Evolutionary conservation across 371 early-diverging fungal genomes (phyloP).

Genomic region (Pancytospora philotis): DNA sequence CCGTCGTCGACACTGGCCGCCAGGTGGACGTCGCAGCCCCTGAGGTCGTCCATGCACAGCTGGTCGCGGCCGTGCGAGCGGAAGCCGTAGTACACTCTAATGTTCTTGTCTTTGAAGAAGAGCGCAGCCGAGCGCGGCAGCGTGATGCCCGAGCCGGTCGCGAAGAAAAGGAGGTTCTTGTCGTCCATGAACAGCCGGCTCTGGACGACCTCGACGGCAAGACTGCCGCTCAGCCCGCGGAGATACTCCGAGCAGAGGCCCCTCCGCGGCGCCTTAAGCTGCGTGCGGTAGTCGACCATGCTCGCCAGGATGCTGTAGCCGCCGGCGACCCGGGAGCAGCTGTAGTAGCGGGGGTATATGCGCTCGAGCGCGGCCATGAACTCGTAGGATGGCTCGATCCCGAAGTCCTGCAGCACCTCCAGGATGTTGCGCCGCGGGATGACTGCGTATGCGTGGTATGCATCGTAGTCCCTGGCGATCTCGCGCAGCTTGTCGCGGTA

Average conservation of each 20-base stretch:
- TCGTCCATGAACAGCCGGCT: constrained; percentile 30
- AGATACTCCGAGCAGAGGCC: constrained; percentile 58
- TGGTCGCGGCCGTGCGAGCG: constrained; percentile 41
- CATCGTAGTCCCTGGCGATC: constrained; percentile 49
- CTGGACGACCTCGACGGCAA: constrained; percentile 35
- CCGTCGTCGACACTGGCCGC: constrained; percentile 37
- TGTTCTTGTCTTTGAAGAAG: constrained; percentile 34
- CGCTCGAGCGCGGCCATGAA: constrained; percentile 32
- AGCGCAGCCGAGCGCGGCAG: constrained; percentile 41
- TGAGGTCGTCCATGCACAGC: constrained; percentile 20
- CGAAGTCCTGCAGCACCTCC: constrained; percentile 32
- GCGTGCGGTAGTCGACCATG: constrained; percentile 32
- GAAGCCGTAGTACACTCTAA: constrained; percentile 53
- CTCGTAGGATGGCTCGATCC: neutral
- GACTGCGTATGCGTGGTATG: constrained; percentile 52
- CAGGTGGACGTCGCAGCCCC: constrained; percentile 7
- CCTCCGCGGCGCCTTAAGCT: constrained; percentile 9
- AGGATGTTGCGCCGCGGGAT: constrained; percentile 38
- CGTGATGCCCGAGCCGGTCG: constrained; percentile 57
- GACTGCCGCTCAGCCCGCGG: neutral
- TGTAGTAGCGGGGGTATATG: constrained; percentile 53
- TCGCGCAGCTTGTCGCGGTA: constrained; percentile 34
- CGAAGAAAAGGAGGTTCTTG: constrained; percentile 49
- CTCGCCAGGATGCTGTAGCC: constrained; percentile 42
- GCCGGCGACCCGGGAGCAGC: constrained; percentile 39